phyloP scores from a whole-genome alignment of 768 basidiomycete species.

The Tulasnella sp. region DNA sequence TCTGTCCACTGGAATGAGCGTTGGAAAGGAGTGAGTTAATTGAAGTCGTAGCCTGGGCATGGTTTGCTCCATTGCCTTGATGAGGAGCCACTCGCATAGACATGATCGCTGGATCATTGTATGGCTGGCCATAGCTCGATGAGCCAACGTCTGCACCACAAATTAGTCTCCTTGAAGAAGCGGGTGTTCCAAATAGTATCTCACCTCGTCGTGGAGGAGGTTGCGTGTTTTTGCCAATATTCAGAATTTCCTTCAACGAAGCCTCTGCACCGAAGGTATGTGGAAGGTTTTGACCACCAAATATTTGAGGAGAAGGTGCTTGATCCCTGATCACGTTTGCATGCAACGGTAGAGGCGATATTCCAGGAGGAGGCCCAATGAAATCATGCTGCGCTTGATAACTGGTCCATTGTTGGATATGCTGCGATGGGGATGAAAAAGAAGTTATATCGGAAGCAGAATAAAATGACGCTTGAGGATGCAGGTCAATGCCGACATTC shows the following conservation, averaged over 20 bases:
- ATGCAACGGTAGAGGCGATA: conserved; percentile 2
- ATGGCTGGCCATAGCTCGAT: conserved; percentile 13
- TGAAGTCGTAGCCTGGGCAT: no score
- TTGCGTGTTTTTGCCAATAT: conserved; percentile 10
- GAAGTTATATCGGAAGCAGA: conserved; percentile 9
- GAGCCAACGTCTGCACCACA: not conserved
- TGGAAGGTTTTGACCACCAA: not conserved
- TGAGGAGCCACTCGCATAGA: conserved; percentile 19
- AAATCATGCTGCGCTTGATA: conserved; percentile 14
- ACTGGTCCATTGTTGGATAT: conserved; percentile 9
- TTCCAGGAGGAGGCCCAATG: not conserved
- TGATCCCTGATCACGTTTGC: not conserved
- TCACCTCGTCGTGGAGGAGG: conserved; percentile 2
- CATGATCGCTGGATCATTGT: conserved; percentile 23
- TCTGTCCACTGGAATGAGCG: no score
- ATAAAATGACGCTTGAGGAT: conserved; percentile 8
- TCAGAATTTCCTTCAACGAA: conserved; percentile 15
- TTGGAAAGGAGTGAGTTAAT: no score
- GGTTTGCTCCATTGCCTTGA: no score
- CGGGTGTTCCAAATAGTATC: not conserved
- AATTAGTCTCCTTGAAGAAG: not conserved
- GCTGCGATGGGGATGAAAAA: conserved; percentile 8
- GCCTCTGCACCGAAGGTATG: not conserved
- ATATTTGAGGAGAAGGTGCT: not conserved
- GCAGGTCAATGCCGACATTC: conserved; percentile 1